Percentiles rank a stretch among this genome's conserved stretches.
Evolutionary conservation across 805 yeast genomes (phyloP).

Genomic region (Brettanomyces bruxellensis): DNA sequence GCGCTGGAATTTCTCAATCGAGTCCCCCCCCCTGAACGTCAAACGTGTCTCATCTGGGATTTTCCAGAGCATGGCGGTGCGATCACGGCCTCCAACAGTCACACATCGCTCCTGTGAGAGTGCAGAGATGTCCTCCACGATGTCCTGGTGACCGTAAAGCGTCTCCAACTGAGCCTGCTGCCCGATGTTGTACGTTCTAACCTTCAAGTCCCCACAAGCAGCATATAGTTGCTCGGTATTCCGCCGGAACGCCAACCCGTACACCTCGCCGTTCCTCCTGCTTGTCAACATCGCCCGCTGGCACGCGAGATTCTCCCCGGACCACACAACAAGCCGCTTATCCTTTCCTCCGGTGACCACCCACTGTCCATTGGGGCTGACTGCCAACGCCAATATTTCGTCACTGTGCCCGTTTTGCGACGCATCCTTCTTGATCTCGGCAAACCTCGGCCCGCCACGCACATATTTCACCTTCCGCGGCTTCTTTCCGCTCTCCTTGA

Average conservation of each 20-base stretch:
- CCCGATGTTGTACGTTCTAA: conserved; percentile 77
- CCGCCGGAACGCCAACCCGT: conserved; percentile 69
- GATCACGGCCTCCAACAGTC: conserved; percentile 90
- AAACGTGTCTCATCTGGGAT: conserved; percentile 90
- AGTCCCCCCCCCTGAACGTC: conserved; percentile 88
- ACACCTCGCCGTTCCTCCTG: conserved; percentile 61
- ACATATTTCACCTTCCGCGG: conserved; percentile 59
- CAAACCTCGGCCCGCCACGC: conserved; percentile 49
- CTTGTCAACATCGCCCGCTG: conserved; percentile 69
- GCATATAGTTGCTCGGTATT: conserved; percentile 81
- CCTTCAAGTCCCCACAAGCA: conserved; percentile 85
- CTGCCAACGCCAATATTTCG: conserved; percentile 71
- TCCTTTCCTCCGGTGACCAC: conserved; percentile 91
- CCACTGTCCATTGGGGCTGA: conserved; percentile 77
- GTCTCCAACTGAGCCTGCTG: conserved; percentile 87
- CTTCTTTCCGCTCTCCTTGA: conserved; percentile 41
- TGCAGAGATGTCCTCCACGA: conserved; percentile 73
- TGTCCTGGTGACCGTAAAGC: conserved; percentile 92
- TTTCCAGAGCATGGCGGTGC: conserved; percentile 95
- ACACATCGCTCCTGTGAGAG: conserved; percentile 85
- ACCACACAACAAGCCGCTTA: conserved; percentile 76
- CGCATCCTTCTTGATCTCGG: conserved; percentile 37
- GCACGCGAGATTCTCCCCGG: conserved; percentile 67
- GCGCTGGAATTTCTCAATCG: conserved; percentile 29
- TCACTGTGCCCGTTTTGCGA: conserved; percentile 65